phyloP scores from a whole-genome alignment of 2,329 filamentous ascomycete species.

The Aspergillus pseudoterreus region DNA sequence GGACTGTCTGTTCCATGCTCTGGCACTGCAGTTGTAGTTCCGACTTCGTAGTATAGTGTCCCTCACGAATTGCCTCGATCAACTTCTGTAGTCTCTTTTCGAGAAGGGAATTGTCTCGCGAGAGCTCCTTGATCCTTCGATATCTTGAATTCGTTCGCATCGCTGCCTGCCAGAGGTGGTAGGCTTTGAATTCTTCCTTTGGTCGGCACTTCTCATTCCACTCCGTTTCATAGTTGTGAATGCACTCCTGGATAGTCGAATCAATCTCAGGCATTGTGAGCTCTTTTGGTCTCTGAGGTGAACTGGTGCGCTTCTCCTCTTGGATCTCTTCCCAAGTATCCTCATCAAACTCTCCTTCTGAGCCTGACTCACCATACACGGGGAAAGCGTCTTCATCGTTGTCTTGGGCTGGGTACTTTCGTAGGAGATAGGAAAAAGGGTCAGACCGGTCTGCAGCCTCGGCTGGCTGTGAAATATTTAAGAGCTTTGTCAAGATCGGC shows the following conservation, averaged over 20 bases:
- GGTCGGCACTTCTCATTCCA: constrained; percentile 62
- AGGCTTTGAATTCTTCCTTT: constrained; percentile 54
- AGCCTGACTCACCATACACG: constrained; percentile 54
- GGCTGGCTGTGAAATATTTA: not conserved
- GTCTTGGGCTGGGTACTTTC: constrained; percentile 41
- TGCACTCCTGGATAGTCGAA: constrained; percentile 51
- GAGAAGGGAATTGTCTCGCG: constrained; percentile 41
- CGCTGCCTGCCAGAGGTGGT: constrained; percentile 59
- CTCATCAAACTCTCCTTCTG: constrained; percentile 53
- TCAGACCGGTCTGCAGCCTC: constrained; percentile 8
- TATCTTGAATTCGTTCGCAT: constrained; percentile 41
- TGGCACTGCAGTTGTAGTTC: constrained; percentile 56
- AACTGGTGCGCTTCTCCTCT: constrained; percentile 40
- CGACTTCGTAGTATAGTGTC: constrained; percentile 50
- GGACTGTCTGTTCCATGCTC: constrained; percentile 62
- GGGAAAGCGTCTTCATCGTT: constrained; percentile 47
- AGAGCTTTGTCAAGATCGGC: constrained; percentile 20
- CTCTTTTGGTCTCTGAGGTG: constrained; percentile 20
- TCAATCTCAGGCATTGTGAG: constrained; percentile 50
- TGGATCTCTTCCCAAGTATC: constrained; percentile 62
- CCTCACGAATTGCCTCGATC: constrained; percentile 49
- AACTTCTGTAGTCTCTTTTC: constrained; percentile 55
- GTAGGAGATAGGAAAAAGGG: constrained; percentile 33
- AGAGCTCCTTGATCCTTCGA: constrained; percentile 44
- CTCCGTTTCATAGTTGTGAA: constrained; percentile 47